Percentiles rank a stretch among this genome's conserved stretches.
These are phyloP conservation scores for Fusarium sp. DNA, from an alignment of 2,329 filamentous ascomycete genomes.

Conservation along the genomic window DNA sequence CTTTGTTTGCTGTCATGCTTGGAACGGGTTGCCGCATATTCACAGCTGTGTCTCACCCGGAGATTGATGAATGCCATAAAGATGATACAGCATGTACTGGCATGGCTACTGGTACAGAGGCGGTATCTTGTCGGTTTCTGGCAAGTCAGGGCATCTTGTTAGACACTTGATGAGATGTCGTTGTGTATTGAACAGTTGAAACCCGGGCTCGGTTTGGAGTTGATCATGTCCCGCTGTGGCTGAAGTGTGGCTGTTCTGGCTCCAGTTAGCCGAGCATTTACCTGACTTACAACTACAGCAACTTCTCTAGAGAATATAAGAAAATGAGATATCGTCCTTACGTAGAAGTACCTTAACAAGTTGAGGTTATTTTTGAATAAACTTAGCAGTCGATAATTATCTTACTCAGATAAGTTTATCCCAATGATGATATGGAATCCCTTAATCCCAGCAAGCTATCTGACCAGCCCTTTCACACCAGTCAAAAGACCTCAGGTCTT, in stretches of 20 bases:
- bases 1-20: conserved; percentile 32
- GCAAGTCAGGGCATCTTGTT: conserved; percentile 21
- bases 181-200: conserved; percentile 44
- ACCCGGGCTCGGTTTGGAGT: conserved; percentile 38
- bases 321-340: not conserved
- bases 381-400: not conserved
- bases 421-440: too few relatives aligned
- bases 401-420: not conserved
- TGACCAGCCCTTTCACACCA: not conserved
- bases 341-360: not conserved
- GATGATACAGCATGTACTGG: not conserved
- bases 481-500: not conserved
- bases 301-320: not conserved
- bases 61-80: conserved; percentile 6
- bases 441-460: not conserved
- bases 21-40: conserved; percentile 36
- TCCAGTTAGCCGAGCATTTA: conserved; percentile 45
- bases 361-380: not conserved
- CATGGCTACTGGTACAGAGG: not conserved
- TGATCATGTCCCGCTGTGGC: conserved; percentile 47
- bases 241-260: conserved; percentile 33
- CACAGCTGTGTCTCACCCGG: conserved; percentile 9
- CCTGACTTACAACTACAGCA: conserved; percentile 16
- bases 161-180: conserved; percentile 35
- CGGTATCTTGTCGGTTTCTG: conserved; percentile 29